These are phyloP conservation scores for Trichoderma afroharzianum DNA, from an alignment of 2,329 filamentous ascomycete genomes.

Conservation along the genomic window DNA sequence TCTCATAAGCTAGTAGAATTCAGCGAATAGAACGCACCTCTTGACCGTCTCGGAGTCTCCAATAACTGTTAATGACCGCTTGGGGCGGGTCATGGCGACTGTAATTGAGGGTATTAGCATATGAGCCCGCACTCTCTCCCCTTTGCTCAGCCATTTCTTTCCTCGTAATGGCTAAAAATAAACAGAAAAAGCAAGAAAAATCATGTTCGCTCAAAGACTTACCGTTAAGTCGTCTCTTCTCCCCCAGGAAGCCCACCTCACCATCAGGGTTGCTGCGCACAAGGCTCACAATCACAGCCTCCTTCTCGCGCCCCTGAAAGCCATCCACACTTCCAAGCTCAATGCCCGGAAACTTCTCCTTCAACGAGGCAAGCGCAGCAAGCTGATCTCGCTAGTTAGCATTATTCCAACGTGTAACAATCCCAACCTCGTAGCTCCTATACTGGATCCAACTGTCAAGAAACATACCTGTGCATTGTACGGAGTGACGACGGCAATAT, in stretches of 20 bases:
- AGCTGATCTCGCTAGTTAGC: conserved; percentile 49
- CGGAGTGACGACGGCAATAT: conserved; percentile 91
- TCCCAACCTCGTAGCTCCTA: neutral
- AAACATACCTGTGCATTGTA: conserved; percentile 80
- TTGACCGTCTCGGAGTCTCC: conserved; percentile 93
- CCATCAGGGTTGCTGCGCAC: conserved; percentile 83
- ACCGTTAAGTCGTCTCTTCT: conserved; percentile 92
- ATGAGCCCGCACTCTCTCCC: neutral
- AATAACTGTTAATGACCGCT: conserved; percentile 83
- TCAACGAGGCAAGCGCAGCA: conserved; percentile 73
- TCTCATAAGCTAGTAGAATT: neutral
- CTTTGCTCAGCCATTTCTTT: neutral
- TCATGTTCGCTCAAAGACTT: conserved; percentile 32
- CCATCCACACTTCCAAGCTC: conserved; percentile 97
- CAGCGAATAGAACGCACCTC: conserved; percentile 50
- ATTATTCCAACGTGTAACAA: neutral
- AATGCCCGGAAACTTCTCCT: conserved; percentile 76
- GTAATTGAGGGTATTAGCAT: conserved; percentile 42
- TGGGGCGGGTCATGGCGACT: conserved; percentile 97
- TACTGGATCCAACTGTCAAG: neutral
- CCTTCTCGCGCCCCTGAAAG: conserved; percentile 96
- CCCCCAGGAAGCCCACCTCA: conserved; percentile 89
- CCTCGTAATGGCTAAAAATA: neutral
- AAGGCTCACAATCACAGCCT: conserved; percentile 89
- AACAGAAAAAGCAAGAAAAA: neutral